Percentiles rank a stretch among this genome's conserved stretches.
Evolutionary conservation across 148 eudicot genomes (phyloP).

Genomic region (Chenopodium formosanum): DNA sequence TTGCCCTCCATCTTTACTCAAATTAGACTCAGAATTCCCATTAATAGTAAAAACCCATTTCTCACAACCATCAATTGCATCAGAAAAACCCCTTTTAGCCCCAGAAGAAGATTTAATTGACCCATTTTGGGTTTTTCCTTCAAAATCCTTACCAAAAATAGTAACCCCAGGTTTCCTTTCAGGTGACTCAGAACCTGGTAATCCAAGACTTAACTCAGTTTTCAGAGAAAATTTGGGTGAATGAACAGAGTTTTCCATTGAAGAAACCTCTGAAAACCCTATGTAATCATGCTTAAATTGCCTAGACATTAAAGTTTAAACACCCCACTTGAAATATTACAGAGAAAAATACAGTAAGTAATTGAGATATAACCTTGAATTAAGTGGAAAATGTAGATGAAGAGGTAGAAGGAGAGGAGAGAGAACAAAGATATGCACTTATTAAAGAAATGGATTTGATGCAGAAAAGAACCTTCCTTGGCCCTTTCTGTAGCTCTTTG

Average conservation of each 20-base stretch:
- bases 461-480: slow-evolving; percentile 41
- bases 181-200: slow-evolving; percentile 36
- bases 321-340: neutral
- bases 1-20: slow-evolving; percentile 24
- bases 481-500: slow-evolving; percentile 34
- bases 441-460: slow-evolving; percentile 32
- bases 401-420: neutral
- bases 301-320: slow-evolving; percentile 45
- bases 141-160: slow-evolving; percentile 39
- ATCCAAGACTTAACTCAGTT: slow-evolving; percentile 39
- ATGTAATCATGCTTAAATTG: slow-evolving; percentile 64
- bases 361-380: neutral
- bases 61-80: slow-evolving; percentile 31
- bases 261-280: slow-evolving; percentile 52
- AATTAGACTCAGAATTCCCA: slow-evolving; percentile 28
- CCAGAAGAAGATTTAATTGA: slow-evolving; percentile 22
- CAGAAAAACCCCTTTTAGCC: slow-evolving; percentile 37
- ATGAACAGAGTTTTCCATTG: slow-evolving; percentile 45
- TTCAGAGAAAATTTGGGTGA: slow-evolving; percentile 23
- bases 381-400: neutral
- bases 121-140: slow-evolving; percentile 27
- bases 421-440: slow-evolving; percentile 20
- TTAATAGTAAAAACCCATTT: slow-evolving; percentile 33
- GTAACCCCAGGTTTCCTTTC: slow-evolving; percentile 37
- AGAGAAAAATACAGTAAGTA: neutral